Conservation (phyloP, 2,329 filamentous ascomycete genomes). For the Hymenoscyphus linearis region DNA sequence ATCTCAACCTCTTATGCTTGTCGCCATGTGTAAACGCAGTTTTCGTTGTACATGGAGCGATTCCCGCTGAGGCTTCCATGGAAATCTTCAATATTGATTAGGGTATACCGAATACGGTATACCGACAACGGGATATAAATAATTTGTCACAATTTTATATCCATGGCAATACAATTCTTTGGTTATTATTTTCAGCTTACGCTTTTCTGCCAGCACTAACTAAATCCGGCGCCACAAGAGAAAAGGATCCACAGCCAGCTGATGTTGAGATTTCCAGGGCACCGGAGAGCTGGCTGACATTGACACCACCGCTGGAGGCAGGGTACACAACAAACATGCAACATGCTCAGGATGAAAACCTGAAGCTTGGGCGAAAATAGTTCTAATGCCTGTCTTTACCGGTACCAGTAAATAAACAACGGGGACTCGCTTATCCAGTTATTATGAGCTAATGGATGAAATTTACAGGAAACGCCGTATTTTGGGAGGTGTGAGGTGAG, state of each 20-base stretch:
- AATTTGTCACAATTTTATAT: not conserved
- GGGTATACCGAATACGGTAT: too few species aligned
- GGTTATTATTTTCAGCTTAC: not conserved
- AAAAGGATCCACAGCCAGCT: not conserved
- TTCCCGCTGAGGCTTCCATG: not conserved
- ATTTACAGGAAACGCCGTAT: too few species aligned
- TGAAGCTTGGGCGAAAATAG: not conserved
- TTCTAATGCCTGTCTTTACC: not conserved
- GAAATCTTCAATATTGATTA: not conserved
- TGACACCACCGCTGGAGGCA: not conserved
- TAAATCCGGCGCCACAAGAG: not conserved
- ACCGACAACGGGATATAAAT: not conserved
- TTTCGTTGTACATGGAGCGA: not conserved
- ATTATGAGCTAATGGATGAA: not conserved
- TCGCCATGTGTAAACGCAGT: not conserved
- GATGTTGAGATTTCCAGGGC: not conserved
- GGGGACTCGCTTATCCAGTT: not conserved
- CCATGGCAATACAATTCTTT: not conserved
- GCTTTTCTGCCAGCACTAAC: slow-evolving; percentile 5
- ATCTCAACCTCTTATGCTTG: not conserved
- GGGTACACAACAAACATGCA: too few species aligned
- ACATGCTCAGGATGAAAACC: not conserved
- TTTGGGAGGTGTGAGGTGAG: not conserved
- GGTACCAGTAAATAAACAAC: not conserved
- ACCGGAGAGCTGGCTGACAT: slow-evolving; percentile 3